Conservation (phyloP, 805 yeast species). For the Wickerhamiella brachini region DNA sequence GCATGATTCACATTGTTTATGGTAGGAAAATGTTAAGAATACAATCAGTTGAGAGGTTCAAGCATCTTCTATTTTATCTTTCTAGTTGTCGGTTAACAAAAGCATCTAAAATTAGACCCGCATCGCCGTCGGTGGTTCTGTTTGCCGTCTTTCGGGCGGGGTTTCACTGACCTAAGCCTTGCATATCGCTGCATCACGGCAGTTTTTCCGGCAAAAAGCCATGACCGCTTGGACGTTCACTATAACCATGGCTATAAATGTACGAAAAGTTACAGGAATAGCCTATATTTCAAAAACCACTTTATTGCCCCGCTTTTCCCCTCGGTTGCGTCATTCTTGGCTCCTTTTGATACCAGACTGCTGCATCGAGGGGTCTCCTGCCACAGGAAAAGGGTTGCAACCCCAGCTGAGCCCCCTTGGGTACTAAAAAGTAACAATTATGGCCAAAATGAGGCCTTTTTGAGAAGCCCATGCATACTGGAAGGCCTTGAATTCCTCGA, state of each 20-base stretch:
- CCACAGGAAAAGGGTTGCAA: neutral
- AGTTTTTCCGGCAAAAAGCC: neutral
- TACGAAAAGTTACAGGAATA: too few species aligned
- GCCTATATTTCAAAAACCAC: too few species aligned
- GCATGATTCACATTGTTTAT: neutral
- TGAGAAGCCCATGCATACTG: too few species aligned
- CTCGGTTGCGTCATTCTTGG: neutral
- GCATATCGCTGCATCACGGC: neutral
- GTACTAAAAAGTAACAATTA: too few species aligned
- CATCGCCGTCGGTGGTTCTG: neutral
- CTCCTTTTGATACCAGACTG: neutral
- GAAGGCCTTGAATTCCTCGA: too few species aligned
- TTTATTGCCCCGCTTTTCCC: too few species aligned
- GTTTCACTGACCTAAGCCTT: neutral
- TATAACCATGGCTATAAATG: neutral
- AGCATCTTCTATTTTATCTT: too few species aligned
- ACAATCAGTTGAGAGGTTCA: too few species aligned
- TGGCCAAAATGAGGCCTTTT: too few species aligned
- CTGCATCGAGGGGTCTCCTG: neutral
- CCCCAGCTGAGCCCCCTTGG: neutral
- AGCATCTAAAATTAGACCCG: neutral
- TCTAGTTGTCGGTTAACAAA: neutral
- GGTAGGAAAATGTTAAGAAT: neutral
- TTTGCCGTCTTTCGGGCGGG: neutral
- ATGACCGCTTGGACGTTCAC: neutral